Conservation (phyloP, 148 eudicot genomes). For the Vaccinium corymbosum region DNA sequence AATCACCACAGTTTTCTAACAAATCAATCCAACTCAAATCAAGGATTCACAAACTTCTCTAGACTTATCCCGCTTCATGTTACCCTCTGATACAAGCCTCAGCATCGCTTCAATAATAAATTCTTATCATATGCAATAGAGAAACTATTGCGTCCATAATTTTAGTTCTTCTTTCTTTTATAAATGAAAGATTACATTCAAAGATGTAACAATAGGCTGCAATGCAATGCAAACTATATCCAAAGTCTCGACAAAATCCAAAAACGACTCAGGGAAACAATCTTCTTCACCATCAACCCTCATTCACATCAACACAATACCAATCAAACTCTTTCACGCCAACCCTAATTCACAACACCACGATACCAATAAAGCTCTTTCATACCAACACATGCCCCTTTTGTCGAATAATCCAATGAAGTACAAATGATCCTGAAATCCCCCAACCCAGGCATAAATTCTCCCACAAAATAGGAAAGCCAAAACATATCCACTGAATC, state of each 20-base stretch:
- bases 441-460: neutral
- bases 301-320: neutral
- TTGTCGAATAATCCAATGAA: neutral
- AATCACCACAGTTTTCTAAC: neutral
- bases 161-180: neutral
- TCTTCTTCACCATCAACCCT: neutral
- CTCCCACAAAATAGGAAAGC: neutral
- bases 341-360: neutral
- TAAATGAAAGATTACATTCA: neutral
- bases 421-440: neutral
- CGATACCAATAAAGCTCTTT: neutral
- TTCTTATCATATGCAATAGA: neutral
- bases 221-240: neutral
- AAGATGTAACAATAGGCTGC: neutral
- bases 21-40: neutral
- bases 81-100: neutral
- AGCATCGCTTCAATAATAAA: neutral
- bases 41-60: neutral
- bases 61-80: neutral
- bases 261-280: neutral
- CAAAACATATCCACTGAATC: neutral
- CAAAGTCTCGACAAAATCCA: neutral
- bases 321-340: neutral
- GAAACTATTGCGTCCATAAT: neutral
- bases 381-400: neutral